These are phyloP conservation scores for Sclerotinia minor DNA, from an alignment of 2,329 filamentous ascomycete genomes.

Conservation along the genomic window DNA sequence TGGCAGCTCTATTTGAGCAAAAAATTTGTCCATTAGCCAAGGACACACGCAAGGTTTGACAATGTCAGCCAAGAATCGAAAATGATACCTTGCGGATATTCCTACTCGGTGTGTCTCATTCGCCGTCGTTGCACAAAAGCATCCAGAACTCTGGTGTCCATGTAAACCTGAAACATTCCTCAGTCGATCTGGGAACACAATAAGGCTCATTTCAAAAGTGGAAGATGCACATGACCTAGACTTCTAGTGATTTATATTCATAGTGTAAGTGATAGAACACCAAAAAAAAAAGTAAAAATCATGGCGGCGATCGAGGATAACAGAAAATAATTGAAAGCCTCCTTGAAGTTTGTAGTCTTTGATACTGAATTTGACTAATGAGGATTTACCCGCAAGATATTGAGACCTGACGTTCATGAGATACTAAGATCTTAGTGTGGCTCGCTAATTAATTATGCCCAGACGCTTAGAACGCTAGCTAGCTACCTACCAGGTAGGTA, in stretches of 20 bases:
- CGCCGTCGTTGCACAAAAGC: neutral
- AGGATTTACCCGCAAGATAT: too few relatives aligned
- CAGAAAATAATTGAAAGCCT: neutral
- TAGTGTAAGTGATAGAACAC: neutral
- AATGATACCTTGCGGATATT: slow-evolving; percentile 7
- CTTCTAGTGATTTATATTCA: neutral
- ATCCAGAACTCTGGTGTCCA: slow-evolving; percentile 1
- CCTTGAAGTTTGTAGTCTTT: neutral
- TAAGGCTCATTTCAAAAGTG: neutral
- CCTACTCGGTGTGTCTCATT: slow-evolving; percentile 13
- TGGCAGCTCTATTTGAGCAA: slow-evolving; percentile 1
- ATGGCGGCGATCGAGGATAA: neutral
- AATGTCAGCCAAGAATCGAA: slow-evolving; percentile 1
- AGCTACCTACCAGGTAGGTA: neutral
- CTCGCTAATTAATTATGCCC: slow-evolving; percentile 18
- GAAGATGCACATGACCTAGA: neutral
- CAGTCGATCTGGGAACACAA: neutral
- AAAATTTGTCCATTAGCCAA: neutral
- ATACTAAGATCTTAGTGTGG: slow-evolving; percentile 10
- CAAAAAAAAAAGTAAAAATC: neutral
- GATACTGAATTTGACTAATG: too few relatives aligned
- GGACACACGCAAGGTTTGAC: neutral
- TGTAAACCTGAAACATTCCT: neutral
- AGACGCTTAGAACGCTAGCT: neutral
- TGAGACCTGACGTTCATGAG: neutral